Percentiles rank a stretch among this genome's conserved stretches.
Conservation (phyloP, 805 yeast species). For the Wickerhamomyces hampshirensis region DNA sequence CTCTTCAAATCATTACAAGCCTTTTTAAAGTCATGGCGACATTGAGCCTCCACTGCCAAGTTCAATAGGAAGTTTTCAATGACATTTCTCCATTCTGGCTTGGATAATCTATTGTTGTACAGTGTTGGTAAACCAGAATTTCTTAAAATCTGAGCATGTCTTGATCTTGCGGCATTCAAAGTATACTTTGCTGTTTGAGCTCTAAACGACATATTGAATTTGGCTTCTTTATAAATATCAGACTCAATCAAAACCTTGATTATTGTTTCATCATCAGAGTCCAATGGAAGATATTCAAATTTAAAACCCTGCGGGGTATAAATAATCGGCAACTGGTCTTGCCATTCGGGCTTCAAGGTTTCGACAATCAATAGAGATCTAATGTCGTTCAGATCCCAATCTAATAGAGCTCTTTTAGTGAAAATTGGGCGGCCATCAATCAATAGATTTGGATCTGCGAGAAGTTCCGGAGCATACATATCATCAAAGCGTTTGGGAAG, state of each 20-base stretch:
- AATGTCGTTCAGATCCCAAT: conserved; percentile 70
- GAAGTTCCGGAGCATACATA: conserved; percentile 54
- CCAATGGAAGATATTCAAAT: conserved; percentile 48
- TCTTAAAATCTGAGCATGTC: conserved; percentile 37
- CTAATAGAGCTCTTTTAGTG: conserved; percentile 56
- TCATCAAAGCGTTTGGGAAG: conserved; percentile 48
- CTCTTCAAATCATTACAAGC: conserved; percentile 43
- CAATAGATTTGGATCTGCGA: conserved; percentile 39
- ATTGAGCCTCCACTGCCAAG: conserved; percentile 66
- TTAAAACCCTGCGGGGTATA: conserved; percentile 33
- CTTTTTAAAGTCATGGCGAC: conserved; percentile 58
- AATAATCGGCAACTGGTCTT: conserved; percentile 42
- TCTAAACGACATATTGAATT: conserved; percentile 48
- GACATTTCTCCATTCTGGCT: conserved; percentile 68
- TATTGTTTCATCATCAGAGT: conserved; percentile 47
- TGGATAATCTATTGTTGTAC: conserved; percentile 29
- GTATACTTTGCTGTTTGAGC: conserved; percentile 59
- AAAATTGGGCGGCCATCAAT: conserved; percentile 58
- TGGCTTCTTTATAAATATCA: conserved; percentile 64
- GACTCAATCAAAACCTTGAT: conserved; percentile 46
- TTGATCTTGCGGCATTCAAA: conserved; percentile 48
- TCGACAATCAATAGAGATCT: conserved; percentile 55
- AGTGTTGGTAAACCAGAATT: conserved; percentile 15
- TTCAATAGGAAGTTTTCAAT: conserved; percentile 65
- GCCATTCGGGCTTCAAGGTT: conserved; percentile 49